Conservation (phyloP, 345 rosid species). For the Sonneratia alba region DNA sequence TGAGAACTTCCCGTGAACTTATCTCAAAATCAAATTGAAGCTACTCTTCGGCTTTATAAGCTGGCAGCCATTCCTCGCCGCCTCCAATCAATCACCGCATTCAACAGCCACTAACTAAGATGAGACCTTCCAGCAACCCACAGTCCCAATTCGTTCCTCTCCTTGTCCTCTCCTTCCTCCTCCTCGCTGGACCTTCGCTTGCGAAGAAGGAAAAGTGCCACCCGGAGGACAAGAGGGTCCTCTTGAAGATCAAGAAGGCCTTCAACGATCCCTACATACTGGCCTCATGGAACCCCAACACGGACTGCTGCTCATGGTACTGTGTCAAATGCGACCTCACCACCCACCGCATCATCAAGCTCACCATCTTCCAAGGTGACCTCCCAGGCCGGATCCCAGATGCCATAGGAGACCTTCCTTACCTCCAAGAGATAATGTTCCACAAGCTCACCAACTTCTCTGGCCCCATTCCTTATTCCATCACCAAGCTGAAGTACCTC, state of each 20-base stretch:
- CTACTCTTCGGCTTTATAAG: no score
- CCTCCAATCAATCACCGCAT: neutral
- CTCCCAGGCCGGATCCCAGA: constrained; percentile 12
- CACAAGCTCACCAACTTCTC: constrained; percentile 8
- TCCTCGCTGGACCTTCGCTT: neutral
- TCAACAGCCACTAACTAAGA: neutral
- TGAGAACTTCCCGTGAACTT: neutral
- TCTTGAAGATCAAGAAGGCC: constrained; percentile 11
- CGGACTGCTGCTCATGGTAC: constrained; percentile 47
- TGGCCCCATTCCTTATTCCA: constrained; percentile 7
- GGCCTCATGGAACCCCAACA: constrained; percentile 9
- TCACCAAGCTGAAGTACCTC: constrained; percentile 25
- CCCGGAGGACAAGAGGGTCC: constrained; percentile 11
- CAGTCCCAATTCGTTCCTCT: neutral
- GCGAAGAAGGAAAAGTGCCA: constrained; percentile 1
- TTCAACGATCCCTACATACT: constrained; percentile 8
- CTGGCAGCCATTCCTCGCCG: neutral
- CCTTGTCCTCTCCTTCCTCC: constrained; percentile 5
- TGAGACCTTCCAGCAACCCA: neutral
- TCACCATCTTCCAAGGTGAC: constrained; percentile 27
- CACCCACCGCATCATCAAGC: constrained; percentile 49
- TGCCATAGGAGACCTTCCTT: constrained; percentile 7
- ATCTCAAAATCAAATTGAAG: neutral
- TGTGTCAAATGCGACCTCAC: constrained; percentile 45
- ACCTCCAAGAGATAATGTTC: neutral